Percentiles rank a stretch among this genome's conserved stretches.
These are phyloP conservation scores for Colletotrichum navitas DNA, from an alignment of 2,329 filamentous ascomycete species.

Conservation along the genomic window DNA sequence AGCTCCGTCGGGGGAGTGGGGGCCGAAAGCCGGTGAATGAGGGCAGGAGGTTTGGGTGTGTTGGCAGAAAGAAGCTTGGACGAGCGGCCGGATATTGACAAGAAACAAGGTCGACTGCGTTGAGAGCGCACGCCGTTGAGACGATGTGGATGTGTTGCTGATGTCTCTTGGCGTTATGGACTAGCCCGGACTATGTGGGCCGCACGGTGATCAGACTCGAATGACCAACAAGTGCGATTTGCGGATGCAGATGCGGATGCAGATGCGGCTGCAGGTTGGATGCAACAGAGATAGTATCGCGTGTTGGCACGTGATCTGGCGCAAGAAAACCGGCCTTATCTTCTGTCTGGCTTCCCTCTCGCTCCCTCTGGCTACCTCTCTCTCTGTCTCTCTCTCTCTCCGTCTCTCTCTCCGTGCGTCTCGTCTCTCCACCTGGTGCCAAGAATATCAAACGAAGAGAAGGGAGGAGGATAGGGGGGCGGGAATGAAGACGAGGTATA, in stretches of 20 bases:
- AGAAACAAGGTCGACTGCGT: not conserved
- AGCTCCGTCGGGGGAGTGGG: not conserved
- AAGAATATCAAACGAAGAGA: not conserved
- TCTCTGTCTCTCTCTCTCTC: not conserved
- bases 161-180: not conserved
- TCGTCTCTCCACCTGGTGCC: not conserved
- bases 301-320: conserved; percentile 37
- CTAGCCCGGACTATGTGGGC: not conserved
- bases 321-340: conserved; percentile 16
- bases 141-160: not conserved
- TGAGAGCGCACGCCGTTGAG: not conserved
- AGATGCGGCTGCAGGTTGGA: conserved; percentile 4
- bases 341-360: no score
- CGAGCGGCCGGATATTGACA: not conserved
- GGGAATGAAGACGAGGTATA: not conserved
- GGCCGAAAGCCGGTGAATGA: not conserved
- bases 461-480: not conserved
- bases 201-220: not conserved
- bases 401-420: no score
- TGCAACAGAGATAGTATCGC: conserved; percentile 25
- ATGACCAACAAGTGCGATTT: not conserved
- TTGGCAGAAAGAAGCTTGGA: not conserved
- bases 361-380: not conserved
- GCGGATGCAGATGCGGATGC: not conserved
- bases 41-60: not conserved